Evolutionary conservation across 192 early-diverging fungal genomes (phyloP).

Genomic region (Linderina pennispora): DNA sequence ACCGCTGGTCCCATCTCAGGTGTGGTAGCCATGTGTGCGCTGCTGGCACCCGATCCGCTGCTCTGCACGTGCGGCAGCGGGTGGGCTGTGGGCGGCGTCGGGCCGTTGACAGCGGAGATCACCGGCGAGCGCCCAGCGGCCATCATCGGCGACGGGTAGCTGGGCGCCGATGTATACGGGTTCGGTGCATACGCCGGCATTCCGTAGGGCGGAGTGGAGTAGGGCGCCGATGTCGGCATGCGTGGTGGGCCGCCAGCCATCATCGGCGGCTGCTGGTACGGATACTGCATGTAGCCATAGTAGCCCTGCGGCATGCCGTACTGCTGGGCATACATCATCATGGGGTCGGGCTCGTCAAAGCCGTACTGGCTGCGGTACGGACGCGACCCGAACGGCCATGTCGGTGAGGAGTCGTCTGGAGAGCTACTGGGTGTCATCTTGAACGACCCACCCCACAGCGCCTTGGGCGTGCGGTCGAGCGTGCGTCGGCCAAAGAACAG

Average conservation of each 20-base stretch:
- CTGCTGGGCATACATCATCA: conserved; percentile 30
- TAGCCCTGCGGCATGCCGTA: conserved; percentile 33
- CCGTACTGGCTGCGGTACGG: conserved; percentile 45
- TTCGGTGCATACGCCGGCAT: conserved; percentile 8
- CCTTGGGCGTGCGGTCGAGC: conserved; percentile 18
- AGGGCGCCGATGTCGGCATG: conserved; percentile 17
- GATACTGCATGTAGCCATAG: conserved; percentile 44
- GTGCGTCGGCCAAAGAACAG: conserved; percentile 40
- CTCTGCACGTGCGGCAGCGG: conserved; percentile 19
- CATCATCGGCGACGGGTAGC: conserved; percentile 29
- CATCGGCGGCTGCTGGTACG: conserved; percentile 29
- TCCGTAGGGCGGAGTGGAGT: conserved; percentile 8
- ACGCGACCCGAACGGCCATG: conserved; percentile 41
- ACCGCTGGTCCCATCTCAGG: conserved; percentile 32
- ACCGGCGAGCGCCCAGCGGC: conserved; percentile 25
- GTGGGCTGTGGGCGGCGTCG: conserved; percentile 8
- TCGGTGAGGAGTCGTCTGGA: conserved; percentile 17
- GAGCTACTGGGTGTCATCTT: conserved; percentile 2
- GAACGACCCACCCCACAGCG: conserved; percentile 37
- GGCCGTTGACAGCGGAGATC: conserved; percentile 12
- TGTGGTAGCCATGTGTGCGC: conserved; percentile 10
- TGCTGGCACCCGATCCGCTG: conserved; percentile 1
- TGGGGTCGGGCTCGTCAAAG: conserved; percentile 27
- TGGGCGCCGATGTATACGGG: conserved; percentile 22
- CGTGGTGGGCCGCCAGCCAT: conserved; percentile 18